Evolutionary conservation across 768 basidiomycete genomes (phyloP).

Genomic region (Naganishia vishniacii): DNA sequence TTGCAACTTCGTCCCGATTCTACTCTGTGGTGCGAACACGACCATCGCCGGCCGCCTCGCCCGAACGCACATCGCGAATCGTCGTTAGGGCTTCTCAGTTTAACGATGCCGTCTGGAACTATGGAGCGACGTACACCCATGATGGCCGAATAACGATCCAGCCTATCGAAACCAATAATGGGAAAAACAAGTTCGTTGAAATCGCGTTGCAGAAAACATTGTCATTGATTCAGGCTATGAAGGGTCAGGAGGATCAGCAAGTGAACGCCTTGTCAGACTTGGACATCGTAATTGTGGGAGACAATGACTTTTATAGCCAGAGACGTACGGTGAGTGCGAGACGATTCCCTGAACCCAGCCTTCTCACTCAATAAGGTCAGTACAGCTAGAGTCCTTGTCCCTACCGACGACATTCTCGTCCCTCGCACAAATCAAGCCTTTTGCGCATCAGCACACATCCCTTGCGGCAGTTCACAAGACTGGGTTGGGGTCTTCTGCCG

Average conservation of each 20-base stretch:
- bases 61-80: constrained; percentile 50
- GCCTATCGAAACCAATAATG: constrained; percentile 28
- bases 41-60: neutral
- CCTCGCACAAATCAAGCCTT: constrained; percentile 66
- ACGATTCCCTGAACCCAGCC: neutral
- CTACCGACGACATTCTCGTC: constrained; percentile 63
- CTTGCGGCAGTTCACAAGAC: constrained; percentile 92
- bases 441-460: constrained; percentile 63
- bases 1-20: constrained; percentile 90
- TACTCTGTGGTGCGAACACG: constrained; percentile 63
- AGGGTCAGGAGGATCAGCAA: constrained; percentile 22
- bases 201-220: constrained; percentile 77
- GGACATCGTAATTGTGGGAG: constrained; percentile 77
- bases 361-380: neutral
- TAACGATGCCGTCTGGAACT: constrained; percentile 54
- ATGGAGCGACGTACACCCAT: constrained; percentile 18
- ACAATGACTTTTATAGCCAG: constrained; percentile 98
- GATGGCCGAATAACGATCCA: constrained; percentile 13
- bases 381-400: constrained; percentile 60
- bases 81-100: constrained; percentile 88
- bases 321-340: constrained; percentile 61
- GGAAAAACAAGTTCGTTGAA: constrained; percentile 86
- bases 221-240: constrained; percentile 55
- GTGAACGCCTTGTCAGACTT: neutral
- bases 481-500: constrained; percentile 92